Evolutionary conservation across 768 basidiomycete species (phyloP), one percentile per base, ranked within the genome.

Genomic region (Suillus variegatus): DNA sequence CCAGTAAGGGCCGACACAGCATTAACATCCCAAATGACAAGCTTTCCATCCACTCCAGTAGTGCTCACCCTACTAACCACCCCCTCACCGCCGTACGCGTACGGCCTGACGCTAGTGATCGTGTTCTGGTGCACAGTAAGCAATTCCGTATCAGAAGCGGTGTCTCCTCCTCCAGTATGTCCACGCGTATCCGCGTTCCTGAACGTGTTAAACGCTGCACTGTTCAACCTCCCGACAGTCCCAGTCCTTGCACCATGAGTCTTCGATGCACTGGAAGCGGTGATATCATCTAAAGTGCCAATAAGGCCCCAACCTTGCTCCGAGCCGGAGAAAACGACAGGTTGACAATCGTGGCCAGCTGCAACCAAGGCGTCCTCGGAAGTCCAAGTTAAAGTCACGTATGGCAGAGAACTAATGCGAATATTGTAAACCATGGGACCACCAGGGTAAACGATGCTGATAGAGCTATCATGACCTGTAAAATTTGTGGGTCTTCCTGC

Each of bases 331-430:
- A 95, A 96, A 36, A 97, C 86, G 28, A 95, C 79, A 1, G 97
- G 97, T 74, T 96, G 95, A 80, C 97, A 99, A 75, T 99, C 97
- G 78, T 99, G 97, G 0, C 97, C 97, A 0, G 95, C 97, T 1
- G 94, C 95, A 51, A 99, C 83, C 68, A 99, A 77, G 10, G 87
- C 79, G 65, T 89, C 85, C 75, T 97, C 95, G 28, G 88, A 84
- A 1, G 88, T 92, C 92, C 94, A 99, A 7, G 89, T 82, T 25
- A 99, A 85, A 12, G 94, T 89, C 63, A 96, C 84, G 71, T 90
- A 85, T 0, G 97, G 97, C 16, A 99, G 81, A 0, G 90, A 86
- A 25, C 89, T 85, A 69, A 89, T 86, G 67, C 88, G 87, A 77
- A 99, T 87, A 51, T 82, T 90, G 77, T 90, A 85, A 55, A 94